Percentiles rank a stretch among this genome's conserved stretches.
Evolutionary conservation across 352 stramenopile genomes (phyloP).

Genomic region (Phytophthora fragariae): DNA sequence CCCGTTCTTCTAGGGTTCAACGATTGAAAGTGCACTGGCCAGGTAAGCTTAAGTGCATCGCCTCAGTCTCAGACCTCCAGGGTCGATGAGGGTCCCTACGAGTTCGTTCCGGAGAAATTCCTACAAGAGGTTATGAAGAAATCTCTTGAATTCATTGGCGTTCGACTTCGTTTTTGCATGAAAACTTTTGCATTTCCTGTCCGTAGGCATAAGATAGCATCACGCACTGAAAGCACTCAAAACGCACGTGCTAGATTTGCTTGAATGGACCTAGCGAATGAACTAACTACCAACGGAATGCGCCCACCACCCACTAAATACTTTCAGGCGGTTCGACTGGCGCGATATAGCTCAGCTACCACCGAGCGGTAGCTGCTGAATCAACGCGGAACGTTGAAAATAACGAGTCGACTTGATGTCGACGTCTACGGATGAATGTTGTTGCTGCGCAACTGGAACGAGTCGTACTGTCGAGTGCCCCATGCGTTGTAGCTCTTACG

Average conservation of each 20-base stretch:
- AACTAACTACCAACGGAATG: slow-evolving; percentile 23
- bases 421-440: slow-evolving; percentile 81
- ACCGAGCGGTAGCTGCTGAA: slow-evolving; percentile 12
- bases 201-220: background rate
- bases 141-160: too few relatives aligned
- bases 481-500: slow-evolving; percentile 91
- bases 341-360: slow-evolving; percentile 20
- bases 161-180: too few relatives aligned
- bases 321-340: slow-evolving; percentile 13
- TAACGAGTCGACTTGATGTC: slow-evolving; percentile 13
- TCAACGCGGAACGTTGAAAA: slow-evolving; percentile 33
- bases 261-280: slow-evolving; percentile 15
- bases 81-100: too few relatives aligned
- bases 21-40: too few relatives aligned
- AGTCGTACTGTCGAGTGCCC: slow-evolving; percentile 91
- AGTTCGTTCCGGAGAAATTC: too few relatives aligned
- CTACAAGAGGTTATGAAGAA: too few relatives aligned
- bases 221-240: background rate
- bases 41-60: too few relatives aligned
- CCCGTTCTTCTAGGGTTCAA: background rate
- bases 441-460: slow-evolving; percentile 91
- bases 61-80: too few relatives aligned
- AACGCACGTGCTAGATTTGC: slow-evolving; percentile 32
- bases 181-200: too few relatives aligned
- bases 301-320: slow-evolving; percentile 30